Percentiles rank a stretch among this genome's conserved stretches.
These are phyloP conservation scores for Nothophoma quercina DNA, from an alignment of 2,329 filamentous ascomycete species.

Conservation along the genomic window DNA sequence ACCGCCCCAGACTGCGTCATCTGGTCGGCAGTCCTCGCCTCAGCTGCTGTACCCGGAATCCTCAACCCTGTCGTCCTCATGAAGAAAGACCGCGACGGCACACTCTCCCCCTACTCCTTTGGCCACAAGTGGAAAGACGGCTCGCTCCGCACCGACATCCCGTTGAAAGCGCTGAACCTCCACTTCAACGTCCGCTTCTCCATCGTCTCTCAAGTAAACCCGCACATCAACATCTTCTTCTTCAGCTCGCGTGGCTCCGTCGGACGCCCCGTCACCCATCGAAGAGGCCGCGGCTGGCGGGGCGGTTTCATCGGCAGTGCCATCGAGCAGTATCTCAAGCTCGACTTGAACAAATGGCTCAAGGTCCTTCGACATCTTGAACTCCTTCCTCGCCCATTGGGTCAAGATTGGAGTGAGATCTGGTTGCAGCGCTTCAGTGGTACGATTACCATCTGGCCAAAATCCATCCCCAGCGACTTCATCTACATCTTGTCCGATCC, in stretches of 20 bases:
- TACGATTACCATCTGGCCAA: constrained; percentile 96
- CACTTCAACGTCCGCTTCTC: constrained; percentile 99
- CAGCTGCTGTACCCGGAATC: constrained; percentile 94
- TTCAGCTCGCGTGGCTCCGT: constrained; percentile 93
- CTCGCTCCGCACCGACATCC: constrained; percentile 91
- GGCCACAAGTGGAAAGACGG: constrained; percentile 99
- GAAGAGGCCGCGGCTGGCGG: constrained; percentile 91
- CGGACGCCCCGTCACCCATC: constrained; percentile 91
- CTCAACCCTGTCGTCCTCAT: constrained; percentile 94
- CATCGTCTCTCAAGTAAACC: constrained; percentile 88
- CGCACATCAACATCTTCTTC: constrained; percentile 98
- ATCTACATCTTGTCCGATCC: constrained; percentile 87
- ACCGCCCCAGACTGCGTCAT: constrained; percentile 97
- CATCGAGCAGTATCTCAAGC: constrained; percentile 91
- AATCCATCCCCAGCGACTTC: constrained; percentile 80
- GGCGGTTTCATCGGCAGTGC: constrained; percentile 94
- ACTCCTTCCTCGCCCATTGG: constrained; percentile 84
- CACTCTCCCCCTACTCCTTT: constrained; percentile 88
- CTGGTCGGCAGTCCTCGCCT: constrained; percentile 95
- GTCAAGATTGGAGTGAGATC: constrained; percentile 95
- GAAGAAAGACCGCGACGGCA: constrained; percentile 80
- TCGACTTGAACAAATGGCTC: constrained; percentile 97
- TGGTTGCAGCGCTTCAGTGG: constrained; percentile 96
- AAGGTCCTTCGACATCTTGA: constrained; percentile 93
- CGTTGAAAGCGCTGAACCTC: constrained; percentile 89